Evolutionary conservation across 208 protist species (phyloP).

Genomic region (Naegleria lovaniensis): DNA sequence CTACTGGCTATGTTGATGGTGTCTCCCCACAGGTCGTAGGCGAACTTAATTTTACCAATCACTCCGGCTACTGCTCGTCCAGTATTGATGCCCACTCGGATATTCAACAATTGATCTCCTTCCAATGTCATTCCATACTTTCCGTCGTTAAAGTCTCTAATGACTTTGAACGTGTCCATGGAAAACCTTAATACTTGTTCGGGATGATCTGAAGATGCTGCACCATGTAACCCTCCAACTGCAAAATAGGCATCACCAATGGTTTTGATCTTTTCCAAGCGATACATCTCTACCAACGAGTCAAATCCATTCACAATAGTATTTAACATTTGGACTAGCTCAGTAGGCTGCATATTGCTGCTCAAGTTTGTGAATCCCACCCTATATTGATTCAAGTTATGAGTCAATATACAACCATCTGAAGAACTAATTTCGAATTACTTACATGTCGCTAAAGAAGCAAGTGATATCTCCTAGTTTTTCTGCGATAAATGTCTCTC

Average conservation of each 20-base stretch:
- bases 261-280: slow-evolving; percentile 21
- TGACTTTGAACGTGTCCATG: background rate
- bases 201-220: background rate
- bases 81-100: background rate
- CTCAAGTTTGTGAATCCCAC: slow-evolving; percentile 33
- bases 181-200: background rate
- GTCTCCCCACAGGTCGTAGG: slow-evolving; percentile 8
- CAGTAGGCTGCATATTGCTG: background rate
- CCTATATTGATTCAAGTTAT: too few relatives aligned
- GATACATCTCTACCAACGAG: background rate
- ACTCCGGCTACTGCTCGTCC: background rate
- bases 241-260: slow-evolving; percentile 23
- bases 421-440: too few relatives aligned
- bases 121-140: background rate
- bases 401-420: too few relatives aligned
- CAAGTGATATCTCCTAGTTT: background rate
- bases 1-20: background rate
- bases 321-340: slow-evolving; percentile 4
- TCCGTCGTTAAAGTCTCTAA: background rate
- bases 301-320: slow-evolving; percentile 21
- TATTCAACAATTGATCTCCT: background rate
- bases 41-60: slow-evolving; percentile 7
- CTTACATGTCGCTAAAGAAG: slow-evolving; percentile 34
- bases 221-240: background rate
- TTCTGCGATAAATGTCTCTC: background rate